Base-by-base conservation (phyloP, 1,284 basidiomycete species). In the Trametes pubescens region DNA sequence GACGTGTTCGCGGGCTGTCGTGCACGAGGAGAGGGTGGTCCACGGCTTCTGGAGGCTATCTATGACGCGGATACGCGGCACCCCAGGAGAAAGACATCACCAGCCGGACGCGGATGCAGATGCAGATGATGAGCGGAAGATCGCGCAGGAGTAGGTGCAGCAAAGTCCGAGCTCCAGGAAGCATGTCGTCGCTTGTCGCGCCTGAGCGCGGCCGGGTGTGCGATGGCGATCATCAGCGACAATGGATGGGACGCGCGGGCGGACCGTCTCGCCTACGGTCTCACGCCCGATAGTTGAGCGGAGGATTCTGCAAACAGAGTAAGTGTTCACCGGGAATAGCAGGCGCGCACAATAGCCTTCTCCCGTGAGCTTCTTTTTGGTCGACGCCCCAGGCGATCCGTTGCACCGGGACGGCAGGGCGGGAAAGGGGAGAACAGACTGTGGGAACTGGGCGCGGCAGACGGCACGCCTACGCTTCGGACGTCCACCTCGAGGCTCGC, bases 401-500 rank as follows among this genome's bases (percentile, higher is more conserved):
- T 24, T 44, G 35, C 52, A 34, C 44, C 53, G 52, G 59, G 52
- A n/a, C 16, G 35, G 32, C 6, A 5, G 49, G 49, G 13, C 29
- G n/a, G 18, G 49, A 51, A 35, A 32, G 11, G n/a, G 49, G 8
- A 32, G 22, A 32, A 51, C 6, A 13, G 26, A n/a, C 18, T 44
- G 52, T 56, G 59, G 37, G 59, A 61, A 32, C 26, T 2, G 7
- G 52, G 43, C 26, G n/a, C 52, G 53, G 59, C 46, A 56, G 47
- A 32, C 47, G 52, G 52, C 44, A 55, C 35, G 53, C 52, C 22
- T 40, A 35, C 35, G 37, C 59, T 55, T 61, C 53, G 37, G 16
- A 29, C n/a, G 59, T 24, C 53, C 53, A 55, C 60, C 60, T 46
- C 58, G 64, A 48, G 51, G 59, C 55, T 57, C 59, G 37, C 64